A percentile compares a stretch with the other conserved stretches of the same genome.
Evolutionary conservation across 768 basidiomycete genomes (phyloP).

Genomic region (Rhodotorula sphaerocarpa): DNA sequence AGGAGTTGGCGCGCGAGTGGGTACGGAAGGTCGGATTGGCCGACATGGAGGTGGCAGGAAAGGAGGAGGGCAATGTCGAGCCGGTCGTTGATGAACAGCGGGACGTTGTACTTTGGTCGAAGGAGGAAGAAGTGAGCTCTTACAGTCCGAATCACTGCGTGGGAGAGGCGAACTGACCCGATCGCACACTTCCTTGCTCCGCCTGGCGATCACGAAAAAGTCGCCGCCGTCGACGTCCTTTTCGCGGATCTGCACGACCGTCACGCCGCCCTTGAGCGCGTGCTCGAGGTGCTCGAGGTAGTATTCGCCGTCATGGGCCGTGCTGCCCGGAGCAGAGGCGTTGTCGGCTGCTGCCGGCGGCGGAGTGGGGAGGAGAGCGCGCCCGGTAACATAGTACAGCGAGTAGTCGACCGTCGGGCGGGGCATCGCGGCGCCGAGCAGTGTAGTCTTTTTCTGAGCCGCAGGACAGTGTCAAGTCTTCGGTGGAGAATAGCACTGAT

Average conservation of each 20-base stretch:
- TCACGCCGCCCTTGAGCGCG: constrained; percentile 78
- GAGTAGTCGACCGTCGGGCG: constrained; percentile 45
- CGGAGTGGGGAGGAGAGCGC: constrained; percentile 58
- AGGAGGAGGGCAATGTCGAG: constrained; percentile 61
- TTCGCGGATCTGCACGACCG: constrained; percentile 67
- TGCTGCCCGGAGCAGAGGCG: too few relatives aligned
- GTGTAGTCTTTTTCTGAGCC: too few relatives aligned
- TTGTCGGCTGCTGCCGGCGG: constrained; percentile 43
- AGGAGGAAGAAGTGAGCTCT: not conserved
- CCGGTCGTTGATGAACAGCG: constrained; percentile 70
- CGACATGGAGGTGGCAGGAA: constrained; percentile 65
- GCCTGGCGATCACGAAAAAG: constrained; percentile 67
- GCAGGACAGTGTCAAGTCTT: too few relatives aligned
- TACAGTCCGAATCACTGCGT: not conserved
- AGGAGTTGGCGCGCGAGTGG: constrained; percentile 67
- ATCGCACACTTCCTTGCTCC: constrained; percentile 63
- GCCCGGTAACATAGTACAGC: constrained; percentile 78
- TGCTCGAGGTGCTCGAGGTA: constrained; percentile 69
- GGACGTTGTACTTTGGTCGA: constrained; percentile 55
- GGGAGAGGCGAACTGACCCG: constrained; percentile 41
- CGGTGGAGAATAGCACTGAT: too few relatives aligned
- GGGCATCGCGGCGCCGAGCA: not conserved
- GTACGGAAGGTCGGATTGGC: constrained; percentile 68
- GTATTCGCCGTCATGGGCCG: constrained; percentile 46
- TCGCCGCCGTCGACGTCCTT: constrained; percentile 73